phyloP scores from a whole-genome alignment of 2,329 filamentous ascomycete species.

The Hymenoscyphus fraxineus region DNA sequence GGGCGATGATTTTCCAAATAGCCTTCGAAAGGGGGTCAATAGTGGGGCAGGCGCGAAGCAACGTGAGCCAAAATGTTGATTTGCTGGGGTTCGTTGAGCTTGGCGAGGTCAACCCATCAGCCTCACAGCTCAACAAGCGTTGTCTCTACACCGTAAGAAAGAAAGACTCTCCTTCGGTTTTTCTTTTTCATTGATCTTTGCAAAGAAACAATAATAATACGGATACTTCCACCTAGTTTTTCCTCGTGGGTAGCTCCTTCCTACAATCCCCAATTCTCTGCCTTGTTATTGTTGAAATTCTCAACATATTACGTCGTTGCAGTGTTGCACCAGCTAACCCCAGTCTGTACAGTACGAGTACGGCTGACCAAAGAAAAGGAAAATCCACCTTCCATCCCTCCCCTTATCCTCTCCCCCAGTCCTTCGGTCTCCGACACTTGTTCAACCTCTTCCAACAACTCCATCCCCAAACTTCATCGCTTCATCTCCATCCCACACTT shows the following conservation, averaged over 20 bases:
- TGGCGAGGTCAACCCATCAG: conserved; percentile 1
- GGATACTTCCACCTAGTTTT: neutral
- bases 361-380: conserved; percentile 8
- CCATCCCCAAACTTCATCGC: neutral
- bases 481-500: conserved; percentile 3
- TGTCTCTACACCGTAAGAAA: too few species aligned
- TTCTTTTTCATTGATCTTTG: neutral
- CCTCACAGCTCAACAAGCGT: neutral
- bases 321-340: neutral
- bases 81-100: neutral
- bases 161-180: neutral
- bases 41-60: neutral
- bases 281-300: neutral
- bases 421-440: conserved; percentile 10
- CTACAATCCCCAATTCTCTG: neutral
- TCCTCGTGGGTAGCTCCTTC: neutral
- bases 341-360: conserved; percentile 1
- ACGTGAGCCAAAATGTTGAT: neutral
- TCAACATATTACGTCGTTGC: neutral
- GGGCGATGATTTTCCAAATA: neutral
- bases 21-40: neutral
- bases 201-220: neutral
- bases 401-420: neutral
- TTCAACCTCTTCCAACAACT: neutral
- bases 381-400: neutral